phyloP scores from a whole-genome alignment of 495 filamentous ascomycete genomes.

The Achaetomiella virescens region DNA sequence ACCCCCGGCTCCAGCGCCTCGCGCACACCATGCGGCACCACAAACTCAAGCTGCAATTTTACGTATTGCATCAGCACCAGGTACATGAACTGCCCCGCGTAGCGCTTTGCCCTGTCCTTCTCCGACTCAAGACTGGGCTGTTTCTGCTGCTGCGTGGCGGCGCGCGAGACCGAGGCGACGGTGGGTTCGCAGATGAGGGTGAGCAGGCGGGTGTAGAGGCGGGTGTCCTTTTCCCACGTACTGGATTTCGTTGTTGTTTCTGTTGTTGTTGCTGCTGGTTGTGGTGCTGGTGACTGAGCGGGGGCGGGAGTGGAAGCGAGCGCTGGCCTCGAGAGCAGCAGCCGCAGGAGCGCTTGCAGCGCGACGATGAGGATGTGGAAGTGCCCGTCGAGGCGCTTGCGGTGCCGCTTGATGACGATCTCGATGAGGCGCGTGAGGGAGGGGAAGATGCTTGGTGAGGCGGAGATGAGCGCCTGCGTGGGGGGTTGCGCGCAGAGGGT shows the following conservation, averaged over 20 bases:
- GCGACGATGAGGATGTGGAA: conserved; percentile 62
- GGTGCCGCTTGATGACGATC: conserved; percentile 46
- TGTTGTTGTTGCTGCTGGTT: neutral
- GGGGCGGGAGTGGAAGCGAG: conserved; percentile 58
- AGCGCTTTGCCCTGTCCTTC: conserved; percentile 66
- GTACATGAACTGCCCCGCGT: conserved; percentile 69
- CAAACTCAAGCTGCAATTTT: conserved; percentile 51
- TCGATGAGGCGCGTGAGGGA: conserved; percentile 58
- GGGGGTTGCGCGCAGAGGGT: conserved; percentile 41
- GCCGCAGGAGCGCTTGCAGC: conserved; percentile 57
- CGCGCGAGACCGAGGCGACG: conserved; percentile 53
- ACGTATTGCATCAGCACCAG: conserved; percentile 68
- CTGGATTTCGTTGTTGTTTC: neutral
- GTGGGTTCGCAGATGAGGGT: conserved; percentile 75
- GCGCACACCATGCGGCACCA: conserved; percentile 49
- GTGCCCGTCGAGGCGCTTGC: conserved; percentile 44
- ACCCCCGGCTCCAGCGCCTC: conserved; percentile 65
- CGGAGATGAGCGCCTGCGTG: neutral
- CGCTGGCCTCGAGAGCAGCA: conserved; percentile 54
- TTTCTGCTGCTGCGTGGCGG: conserved; percentile 7
- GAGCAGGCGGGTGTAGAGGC: conserved; percentile 62
- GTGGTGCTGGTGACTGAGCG: conserved; percentile 10
- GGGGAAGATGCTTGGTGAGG: conserved; percentile 38
- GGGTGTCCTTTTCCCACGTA: conserved; percentile 45
- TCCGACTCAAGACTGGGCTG: conserved; percentile 55